Percentiles rank a stretch among this genome's conserved stretches.
phyloP scores from a whole-genome alignment of 2,329 filamentous ascomycete genomes.

The Bipolaris victoriae region DNA sequence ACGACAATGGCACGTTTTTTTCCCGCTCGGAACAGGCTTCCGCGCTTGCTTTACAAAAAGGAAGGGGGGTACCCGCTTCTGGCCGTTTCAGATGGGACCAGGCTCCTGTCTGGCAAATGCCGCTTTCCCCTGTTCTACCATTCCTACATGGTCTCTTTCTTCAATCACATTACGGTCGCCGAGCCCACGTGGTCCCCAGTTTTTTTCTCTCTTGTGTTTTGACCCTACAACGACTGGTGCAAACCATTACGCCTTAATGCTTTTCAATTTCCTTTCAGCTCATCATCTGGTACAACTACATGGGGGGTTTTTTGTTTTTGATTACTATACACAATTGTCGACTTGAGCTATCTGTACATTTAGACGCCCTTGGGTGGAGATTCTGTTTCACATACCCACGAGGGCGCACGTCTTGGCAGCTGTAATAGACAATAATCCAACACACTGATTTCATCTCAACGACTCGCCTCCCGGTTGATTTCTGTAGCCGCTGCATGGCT shows the following conservation, averaged over 20 bases:
- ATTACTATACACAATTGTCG: constrained; percentile 13
- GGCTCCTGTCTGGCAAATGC: constrained; percentile 17
- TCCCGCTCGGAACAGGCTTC: constrained; percentile 25
- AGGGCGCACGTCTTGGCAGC: constrained; percentile 32
- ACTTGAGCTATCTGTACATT: constrained; percentile 24
- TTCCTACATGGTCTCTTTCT: constrained; percentile 6
- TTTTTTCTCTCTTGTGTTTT: constrained; percentile 1
- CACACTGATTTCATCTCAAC: constrained; percentile 11
- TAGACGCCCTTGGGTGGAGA: constrained; percentile 22
- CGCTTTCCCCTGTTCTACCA: not conserved
- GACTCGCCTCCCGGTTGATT: constrained; percentile 1
- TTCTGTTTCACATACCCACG: constrained; percentile 31
- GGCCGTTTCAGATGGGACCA: constrained; percentile 40
- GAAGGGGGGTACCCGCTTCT: constrained; percentile 33
- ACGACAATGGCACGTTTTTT: constrained; percentile 31
- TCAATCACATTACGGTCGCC: constrained; percentile 24
- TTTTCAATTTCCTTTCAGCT: constrained; percentile 18
- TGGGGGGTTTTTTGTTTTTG: constrained; percentile 12
- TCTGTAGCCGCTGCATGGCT: not conserved
- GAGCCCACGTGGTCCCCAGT: not conserved
- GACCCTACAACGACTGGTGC: constrained; percentile 25
- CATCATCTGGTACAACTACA: constrained; percentile 31
- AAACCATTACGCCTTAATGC: constrained; percentile 26
- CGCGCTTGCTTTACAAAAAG: constrained; percentile 39
- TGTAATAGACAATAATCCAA: constrained; percentile 36